Conservation (phyloP, 2,329 filamentous ascomycete genomes). For the Leptographium procerum region DNA sequence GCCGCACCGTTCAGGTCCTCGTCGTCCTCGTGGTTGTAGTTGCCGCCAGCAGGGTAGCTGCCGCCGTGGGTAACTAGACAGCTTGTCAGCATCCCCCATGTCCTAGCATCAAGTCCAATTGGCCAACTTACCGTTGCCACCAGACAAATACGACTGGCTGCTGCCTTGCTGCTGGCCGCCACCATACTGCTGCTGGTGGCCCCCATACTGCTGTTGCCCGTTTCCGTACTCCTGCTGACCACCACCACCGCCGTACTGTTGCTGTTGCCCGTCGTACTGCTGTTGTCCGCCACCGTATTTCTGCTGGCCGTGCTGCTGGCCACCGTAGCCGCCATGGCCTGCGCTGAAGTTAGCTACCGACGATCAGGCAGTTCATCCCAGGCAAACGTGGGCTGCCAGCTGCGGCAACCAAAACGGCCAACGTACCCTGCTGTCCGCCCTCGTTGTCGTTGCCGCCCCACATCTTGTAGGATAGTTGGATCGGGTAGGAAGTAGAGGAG, state of each 20-base stretch:
- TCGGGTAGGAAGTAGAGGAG: not conserved
- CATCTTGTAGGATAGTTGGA: not conserved
- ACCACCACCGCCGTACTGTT: conserved; percentile 3
- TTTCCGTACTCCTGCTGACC: not conserved
- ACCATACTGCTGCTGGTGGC: not conserved
- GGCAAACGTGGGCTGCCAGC: not conserved
- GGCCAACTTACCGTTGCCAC: conserved; percentile 10
- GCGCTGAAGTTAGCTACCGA: not conserved
- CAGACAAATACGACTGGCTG: conserved; percentile 6
- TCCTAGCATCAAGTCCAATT: not conserved
- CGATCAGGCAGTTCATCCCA: not conserved
- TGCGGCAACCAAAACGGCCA: too few species aligned
- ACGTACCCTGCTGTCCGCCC: not conserved
- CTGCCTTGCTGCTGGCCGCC: not conserved
- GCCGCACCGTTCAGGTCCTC: conserved; percentile 37
- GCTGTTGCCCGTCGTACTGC: conserved; percentile 1
- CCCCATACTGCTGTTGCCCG: not conserved
- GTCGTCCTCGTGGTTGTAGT: conserved; percentile 28
- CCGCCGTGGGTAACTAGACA: conserved; percentile 12
- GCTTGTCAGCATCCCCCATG: not conserved
- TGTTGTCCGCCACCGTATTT: conserved; percentile 5
- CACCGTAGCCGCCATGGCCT: not conserved
- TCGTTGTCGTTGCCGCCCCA: not conserved
- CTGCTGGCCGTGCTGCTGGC: not conserved
- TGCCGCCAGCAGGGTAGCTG: conserved; percentile 17